These are phyloP conservation scores for Mucor racemosus DNA, from an alignment of 371 early-diverging fungal genomes.

Conservation along the genomic window DNA sequence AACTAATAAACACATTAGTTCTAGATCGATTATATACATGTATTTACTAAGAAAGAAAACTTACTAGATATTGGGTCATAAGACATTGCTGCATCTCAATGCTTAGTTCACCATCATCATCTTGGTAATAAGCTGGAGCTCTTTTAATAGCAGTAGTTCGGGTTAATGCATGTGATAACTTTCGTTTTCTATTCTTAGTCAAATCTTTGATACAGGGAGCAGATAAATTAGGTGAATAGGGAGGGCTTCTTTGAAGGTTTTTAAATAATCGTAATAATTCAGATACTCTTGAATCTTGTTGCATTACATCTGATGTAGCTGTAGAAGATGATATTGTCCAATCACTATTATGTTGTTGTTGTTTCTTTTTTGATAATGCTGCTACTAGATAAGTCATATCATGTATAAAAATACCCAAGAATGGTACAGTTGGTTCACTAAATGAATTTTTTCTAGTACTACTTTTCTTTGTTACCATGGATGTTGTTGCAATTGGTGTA, in stretches of 20 bases:
- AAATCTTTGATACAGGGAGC: conserved; percentile 54
- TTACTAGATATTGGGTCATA: conserved; percentile 71
- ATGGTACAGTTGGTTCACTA: conserved; percentile 72
- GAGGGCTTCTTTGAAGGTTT: conserved; percentile 62
- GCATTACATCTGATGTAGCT: conserved; percentile 18
- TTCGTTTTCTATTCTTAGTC: conserved; percentile 53
- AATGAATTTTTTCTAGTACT: conserved; percentile 20
- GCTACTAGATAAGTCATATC: conserved; percentile 77
- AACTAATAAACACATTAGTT: conserved; percentile 54
- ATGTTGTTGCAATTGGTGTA: not conserved
- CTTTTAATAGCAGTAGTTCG: conserved; percentile 29
- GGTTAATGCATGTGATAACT: conserved; percentile 46
- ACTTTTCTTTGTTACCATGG: not conserved
- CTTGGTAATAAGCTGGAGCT: conserved; percentile 10
- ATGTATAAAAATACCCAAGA: conserved; percentile 78
- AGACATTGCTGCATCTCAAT: conserved; percentile 54
- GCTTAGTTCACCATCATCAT: conserved; percentile 35
- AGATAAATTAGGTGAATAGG: conserved; percentile 61
- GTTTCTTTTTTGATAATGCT: conserved; percentile 23
- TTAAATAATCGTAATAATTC: conserved; percentile 55
- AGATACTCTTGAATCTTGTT: conserved; percentile 52
- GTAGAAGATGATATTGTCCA: conserved; percentile 12
- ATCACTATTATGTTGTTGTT: conserved; percentile 25
- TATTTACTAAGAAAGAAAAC: not conserved
- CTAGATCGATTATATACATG: not conserved